Base-by-base conservation (phyloP, 352 stramenopile species). In the Peronospora farinosa region DNA sequence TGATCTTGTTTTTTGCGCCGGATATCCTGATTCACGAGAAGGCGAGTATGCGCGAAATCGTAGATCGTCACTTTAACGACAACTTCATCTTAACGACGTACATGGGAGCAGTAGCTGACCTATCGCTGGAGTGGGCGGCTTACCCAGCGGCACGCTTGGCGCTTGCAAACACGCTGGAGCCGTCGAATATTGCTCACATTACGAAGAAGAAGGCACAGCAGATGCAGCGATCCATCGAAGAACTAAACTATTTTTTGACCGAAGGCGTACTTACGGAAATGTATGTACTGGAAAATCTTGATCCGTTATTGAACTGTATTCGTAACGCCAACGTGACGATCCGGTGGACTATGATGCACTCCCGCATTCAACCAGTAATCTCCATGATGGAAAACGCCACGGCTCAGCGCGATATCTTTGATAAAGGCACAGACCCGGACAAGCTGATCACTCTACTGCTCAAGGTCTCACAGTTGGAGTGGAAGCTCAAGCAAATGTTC, bases 1-100 rank as follows among this genome's bases (percentile, higher is more conserved):
- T 97, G 17, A 94, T 97, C 41, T 54, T 98, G 27, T 97, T 93
- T 65, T 98, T 98, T 50, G 84, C 88, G 9, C 87, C 93, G 0
- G 78, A 93, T 23, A 94, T 96, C 49, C 48, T 98, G 13, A 95
- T 95, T 51, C 82, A 95, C 51, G 88, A 97, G 28, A 86, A 91
- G 40, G 73, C 82, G 36, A 96, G 71, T 45, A 95, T 98, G 84
- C 84, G 93, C 36, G 90, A 97, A 65, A 95, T 98, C 48, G 92
- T 97, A 4, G 93, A 98, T 67, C 88, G 88, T 17, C 91, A 96
- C 59, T 98, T 98, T 58, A 94, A 95, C 56, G 94, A 98, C 68
- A 98, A 98, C 73, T 98, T 96, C 54, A 95, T 98, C 45, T 65
- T 98, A 40, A 83, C 88, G 31, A 96, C 82, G n/a, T 97, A 97